These are phyloP conservation scores for Fusarium stilboides DNA, from an alignment of 2,329 filamentous ascomycete genomes.

Conservation along the genomic window DNA sequence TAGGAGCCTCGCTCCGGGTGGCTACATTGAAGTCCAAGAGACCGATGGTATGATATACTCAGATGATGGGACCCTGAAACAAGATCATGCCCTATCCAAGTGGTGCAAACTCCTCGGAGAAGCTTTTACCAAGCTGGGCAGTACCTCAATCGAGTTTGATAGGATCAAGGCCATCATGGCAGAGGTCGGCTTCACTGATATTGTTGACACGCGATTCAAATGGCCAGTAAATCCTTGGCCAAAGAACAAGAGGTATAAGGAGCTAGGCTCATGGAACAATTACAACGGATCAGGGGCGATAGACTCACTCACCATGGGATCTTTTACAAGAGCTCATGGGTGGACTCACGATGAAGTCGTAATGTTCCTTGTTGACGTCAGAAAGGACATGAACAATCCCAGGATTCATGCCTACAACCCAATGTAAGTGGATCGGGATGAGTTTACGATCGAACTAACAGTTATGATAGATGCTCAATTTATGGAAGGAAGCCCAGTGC, in stretches of 20 bases:
- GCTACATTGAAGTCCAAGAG: slow-evolving; percentile 20
- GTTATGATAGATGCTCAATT: background rate
- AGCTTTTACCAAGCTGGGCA: slow-evolving; percentile 9
- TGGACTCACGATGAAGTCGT: slow-evolving; percentile 30
- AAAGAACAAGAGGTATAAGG: slow-evolving; percentile 24
- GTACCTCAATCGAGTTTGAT: background rate
- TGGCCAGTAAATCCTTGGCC: slow-evolving; percentile 35
- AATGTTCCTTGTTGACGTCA: slow-evolving; percentile 16
- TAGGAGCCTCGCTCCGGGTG: slow-evolving; percentile 6
- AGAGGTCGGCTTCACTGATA: slow-evolving; percentile 6
- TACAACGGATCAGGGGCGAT: background rate
- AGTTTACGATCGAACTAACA: background rate
- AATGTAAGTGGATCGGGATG: slow-evolving; percentile 9
- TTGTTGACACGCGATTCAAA: slow-evolving; percentile 4
- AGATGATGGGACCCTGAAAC: slow-evolving; percentile 4
- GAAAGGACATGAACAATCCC: slow-evolving; percentile 28
- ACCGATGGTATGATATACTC: background rate
- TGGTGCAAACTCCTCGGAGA: slow-evolving; percentile 13
- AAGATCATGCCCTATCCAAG: background rate
- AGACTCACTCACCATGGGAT: slow-evolving; percentile 20
- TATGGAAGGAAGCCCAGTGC: background rate
- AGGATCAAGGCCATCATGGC: slow-evolving; percentile 17
- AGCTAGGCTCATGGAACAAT: slow-evolving; percentile 26
- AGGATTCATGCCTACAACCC: slow-evolving; percentile 35
- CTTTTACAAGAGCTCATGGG: slow-evolving; percentile 21